Percentiles rank a stretch among this genome's conserved stretches.
phyloP scores from a whole-genome alignment of 1,139 yeast species.

The Geotrichum siamense region DNA sequence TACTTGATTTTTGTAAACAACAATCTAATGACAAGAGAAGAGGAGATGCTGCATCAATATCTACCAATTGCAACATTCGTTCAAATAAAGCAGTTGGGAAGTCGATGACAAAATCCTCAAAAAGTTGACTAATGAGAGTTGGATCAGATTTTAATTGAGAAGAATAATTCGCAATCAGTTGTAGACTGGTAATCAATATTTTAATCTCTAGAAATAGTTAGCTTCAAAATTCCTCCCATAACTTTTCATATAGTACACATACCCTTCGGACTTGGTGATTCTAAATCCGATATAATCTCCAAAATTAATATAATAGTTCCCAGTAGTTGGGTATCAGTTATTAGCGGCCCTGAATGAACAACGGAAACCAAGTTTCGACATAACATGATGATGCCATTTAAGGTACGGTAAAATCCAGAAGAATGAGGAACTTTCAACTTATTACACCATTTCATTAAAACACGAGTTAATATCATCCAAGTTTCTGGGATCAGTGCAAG shows the following conservation, averaged over 20 bases:
- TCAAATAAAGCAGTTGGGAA: background rate
- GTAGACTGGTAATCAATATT: slow-evolving; percentile 18
- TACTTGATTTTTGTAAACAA: slow-evolving; percentile 4
- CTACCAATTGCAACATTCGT: background rate
- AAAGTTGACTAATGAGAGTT: slow-evolving; percentile 5
- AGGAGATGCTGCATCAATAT: slow-evolving; percentile 13
- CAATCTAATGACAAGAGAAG: slow-evolving; percentile 12
- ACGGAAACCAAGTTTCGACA: slow-evolving; percentile 24
- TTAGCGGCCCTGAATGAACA: slow-evolving; percentile 19
- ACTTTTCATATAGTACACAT: no score
- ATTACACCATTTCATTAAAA: slow-evolving; percentile 4
- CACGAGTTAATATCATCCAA: slow-evolving; percentile 6
- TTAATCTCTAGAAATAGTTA: slow-evolving; percentile 12
- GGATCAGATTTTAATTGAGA: slow-evolving; percentile 8
- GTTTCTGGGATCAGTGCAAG: slow-evolving; percentile 3
- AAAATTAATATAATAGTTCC: slow-evolving; percentile 11
- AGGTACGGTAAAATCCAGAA: slow-evolving; percentile 10
- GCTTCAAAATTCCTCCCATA: no score
- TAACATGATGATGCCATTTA: slow-evolving; percentile 24
- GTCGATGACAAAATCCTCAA: slow-evolving; percentile 8
- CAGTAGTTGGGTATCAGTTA: slow-evolving; percentile 20
- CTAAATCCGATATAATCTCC: slow-evolving; percentile 1
- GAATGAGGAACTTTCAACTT: slow-evolving; percentile 3
- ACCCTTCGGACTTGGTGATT: slow-evolving; percentile 5
- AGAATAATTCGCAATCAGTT: slow-evolving; percentile 23